Conservation (phyloP, 225 moss, liverwort and hornwort species). For the Polytrichum commune region DNA sequence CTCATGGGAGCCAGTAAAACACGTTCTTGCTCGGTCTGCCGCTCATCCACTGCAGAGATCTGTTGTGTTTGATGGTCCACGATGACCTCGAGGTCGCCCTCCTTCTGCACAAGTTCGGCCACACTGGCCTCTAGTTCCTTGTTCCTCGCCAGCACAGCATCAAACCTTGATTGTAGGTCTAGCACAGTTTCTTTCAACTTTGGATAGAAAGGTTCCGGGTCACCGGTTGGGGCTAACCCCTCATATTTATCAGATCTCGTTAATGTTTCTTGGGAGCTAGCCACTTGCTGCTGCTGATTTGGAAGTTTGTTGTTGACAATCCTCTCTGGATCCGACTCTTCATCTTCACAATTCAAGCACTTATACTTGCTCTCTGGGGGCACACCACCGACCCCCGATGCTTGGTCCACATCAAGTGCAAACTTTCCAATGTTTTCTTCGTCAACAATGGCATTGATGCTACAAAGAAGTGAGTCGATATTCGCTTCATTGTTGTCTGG, state of each 20-base stretch:
- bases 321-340: not conserved
- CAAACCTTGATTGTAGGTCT: constrained; percentile 18
- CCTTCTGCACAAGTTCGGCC: constrained; percentile 12
- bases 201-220: constrained; percentile 12
- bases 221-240: not conserved
- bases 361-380: not conserved
- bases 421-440: not conserved
- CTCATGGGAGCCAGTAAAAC: constrained; percentile 29
- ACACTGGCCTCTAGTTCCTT: constrained; percentile 19
- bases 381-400: not conserved
- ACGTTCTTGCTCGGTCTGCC: constrained; percentile 30
- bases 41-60: constrained; percentile 25
- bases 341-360: not conserved
- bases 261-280: constrained; percentile 1
- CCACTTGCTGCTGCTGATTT: not conserved
- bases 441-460: not conserved
- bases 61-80: constrained; percentile 24
- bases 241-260: not conserved
- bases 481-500: not conserved
- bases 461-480: not conserved
- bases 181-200: constrained; percentile 17
- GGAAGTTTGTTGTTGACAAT: not conserved
- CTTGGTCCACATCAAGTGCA: not conserved
- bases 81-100: constrained; percentile 16
- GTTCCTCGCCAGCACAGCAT: constrained; percentile 18